These are phyloP conservation scores for Penicillium cinerascens DNA, from an alignment of 495 filamentous ascomycete genomes.

Conservation along the genomic window DNA sequence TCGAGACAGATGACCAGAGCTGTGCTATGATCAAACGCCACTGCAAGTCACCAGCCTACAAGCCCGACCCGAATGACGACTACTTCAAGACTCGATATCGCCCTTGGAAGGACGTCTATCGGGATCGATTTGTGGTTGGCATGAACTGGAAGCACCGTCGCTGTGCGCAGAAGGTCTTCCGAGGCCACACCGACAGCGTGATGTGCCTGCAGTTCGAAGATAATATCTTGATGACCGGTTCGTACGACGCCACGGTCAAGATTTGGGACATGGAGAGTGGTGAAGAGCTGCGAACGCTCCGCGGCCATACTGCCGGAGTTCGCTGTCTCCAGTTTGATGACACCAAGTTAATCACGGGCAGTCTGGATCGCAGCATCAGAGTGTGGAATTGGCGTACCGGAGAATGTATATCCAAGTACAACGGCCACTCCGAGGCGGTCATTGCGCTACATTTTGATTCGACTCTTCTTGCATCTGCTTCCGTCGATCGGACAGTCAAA, in stretches of 20 bases:
- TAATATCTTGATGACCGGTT: constrained; percentile 86
- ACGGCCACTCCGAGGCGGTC: constrained; percentile 73
- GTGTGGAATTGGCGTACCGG: constrained; percentile 98
- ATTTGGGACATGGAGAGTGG: constrained; percentile 93
- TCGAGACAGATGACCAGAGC: constrained; percentile 27
- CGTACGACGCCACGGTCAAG: constrained; percentile 91
- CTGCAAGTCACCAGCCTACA: constrained; percentile 30
- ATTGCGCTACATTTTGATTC: constrained; percentile 83
- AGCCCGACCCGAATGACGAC: constrained; percentile 31
- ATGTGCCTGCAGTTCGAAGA: constrained; percentile 97
- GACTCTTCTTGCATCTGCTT: constrained; percentile 79
- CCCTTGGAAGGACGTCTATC: constrained; percentile 93
- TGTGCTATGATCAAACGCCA: constrained; percentile 37
- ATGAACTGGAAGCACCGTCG: constrained; percentile 96
- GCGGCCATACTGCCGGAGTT: constrained; percentile 77
- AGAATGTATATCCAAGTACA: constrained; percentile 75
- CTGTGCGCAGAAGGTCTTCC: constrained; percentile 74
- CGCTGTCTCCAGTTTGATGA: constrained; percentile 92
- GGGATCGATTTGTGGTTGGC: constrained; percentile 82
- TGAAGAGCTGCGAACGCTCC: constrained; percentile 75
- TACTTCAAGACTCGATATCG: constrained; percentile 52
- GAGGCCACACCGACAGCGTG: constrained; percentile 89
- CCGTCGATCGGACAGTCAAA: constrained; percentile 83
- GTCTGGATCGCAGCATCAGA: constrained; percentile 74
- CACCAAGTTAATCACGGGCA: constrained; percentile 80